Conservation (phyloP, 192 early-diverging fungal species). For the Rhizophagus clarus region DNA sequence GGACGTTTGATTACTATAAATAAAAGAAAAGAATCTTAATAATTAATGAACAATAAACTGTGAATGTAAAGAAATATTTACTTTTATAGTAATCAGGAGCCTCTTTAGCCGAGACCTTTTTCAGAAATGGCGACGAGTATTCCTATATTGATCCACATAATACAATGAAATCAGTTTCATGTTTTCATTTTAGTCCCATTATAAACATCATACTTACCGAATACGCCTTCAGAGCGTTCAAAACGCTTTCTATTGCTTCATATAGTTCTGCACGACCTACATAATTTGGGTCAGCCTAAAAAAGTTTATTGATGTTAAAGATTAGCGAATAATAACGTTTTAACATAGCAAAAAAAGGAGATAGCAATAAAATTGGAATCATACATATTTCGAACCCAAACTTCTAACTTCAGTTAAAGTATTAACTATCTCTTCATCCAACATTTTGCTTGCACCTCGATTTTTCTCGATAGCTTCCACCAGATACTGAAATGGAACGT, state of each 20-base stretch:
- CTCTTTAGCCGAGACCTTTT: conserved; percentile 84
- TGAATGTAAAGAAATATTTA: conserved; percentile 36
- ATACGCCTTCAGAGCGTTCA: conserved; percentile 81
- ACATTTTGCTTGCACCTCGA: not conserved
- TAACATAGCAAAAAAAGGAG: not conserved
- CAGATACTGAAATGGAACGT: not conserved
- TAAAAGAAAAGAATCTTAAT: not conserved
- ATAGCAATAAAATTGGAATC: not conserved
- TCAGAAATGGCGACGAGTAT: conserved; percentile 83
- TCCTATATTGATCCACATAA: conserved; percentile 49
- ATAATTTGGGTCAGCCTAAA: conserved; percentile 73
- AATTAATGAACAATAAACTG: not conserved
- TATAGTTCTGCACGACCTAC: conserved; percentile 93
- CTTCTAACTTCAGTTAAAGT: not conserved
- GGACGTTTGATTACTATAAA: conserved; percentile 83
- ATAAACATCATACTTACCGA: conserved; percentile 42
- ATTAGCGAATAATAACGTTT: not conserved
- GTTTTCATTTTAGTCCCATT: not conserved
- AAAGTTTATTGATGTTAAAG: not conserved
- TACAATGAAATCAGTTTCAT: not conserved
- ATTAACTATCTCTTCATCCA: not conserved
- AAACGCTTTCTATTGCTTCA: conserved; percentile 81
- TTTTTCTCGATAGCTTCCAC: not conserved
- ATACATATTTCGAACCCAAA: not conserved
- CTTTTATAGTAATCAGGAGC: conserved; percentile 91